Evolutionary conservation across 1,139 yeast species (phyloP), one percentile per base, ranked within the genome.

Genomic region (Scheffersomyces quercinus): DNA sequence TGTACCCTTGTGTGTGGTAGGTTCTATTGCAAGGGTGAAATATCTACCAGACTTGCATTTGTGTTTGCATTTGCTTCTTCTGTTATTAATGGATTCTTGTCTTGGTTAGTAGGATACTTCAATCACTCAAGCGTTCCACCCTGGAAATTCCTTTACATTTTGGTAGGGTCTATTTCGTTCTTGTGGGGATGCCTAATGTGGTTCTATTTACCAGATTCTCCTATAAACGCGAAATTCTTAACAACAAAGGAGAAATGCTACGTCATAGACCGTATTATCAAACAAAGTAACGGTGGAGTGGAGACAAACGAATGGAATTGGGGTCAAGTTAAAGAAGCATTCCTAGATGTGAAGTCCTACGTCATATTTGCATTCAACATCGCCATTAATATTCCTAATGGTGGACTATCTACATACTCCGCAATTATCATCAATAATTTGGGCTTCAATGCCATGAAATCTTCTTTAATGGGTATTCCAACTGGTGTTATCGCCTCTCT

Each of bases 171-270:
- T 10, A 53, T 65, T 44, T 68, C 74, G 2, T 54, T 68, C 30
- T 42, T 56, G 1, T 64, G 64, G 49, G 65, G 70, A 2, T 26
- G 58, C 12, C 44, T 65, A 32, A 58, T 47, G 40, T 13, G 45
- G 31, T 30, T 41, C 29, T 41, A 38, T 36, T 38, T 55, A 30
- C 80, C 81, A n/a, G 75, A 76, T 49, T 67, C 70, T 14, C 79
- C 81, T 9, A 63, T 65, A n/a, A 54, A 64, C 33, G 73, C 78
- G 28, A 60, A 58, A 35, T 69, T 70, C 47, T 55, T 74, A 11
- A 20, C 37, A 4, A 46, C 42, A 12, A 52, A 56, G 9, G 71
- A 68, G 41, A 70, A 64, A 43, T 47, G 58, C 29, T 48, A 58
- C 13, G 56, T 69, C 34, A 58, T 69, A 29, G 62, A 64, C 31